phyloP scores from a whole-genome alignment of 1,139 yeast genomes.

The Scheffersomyces segobiensis region DNA sequence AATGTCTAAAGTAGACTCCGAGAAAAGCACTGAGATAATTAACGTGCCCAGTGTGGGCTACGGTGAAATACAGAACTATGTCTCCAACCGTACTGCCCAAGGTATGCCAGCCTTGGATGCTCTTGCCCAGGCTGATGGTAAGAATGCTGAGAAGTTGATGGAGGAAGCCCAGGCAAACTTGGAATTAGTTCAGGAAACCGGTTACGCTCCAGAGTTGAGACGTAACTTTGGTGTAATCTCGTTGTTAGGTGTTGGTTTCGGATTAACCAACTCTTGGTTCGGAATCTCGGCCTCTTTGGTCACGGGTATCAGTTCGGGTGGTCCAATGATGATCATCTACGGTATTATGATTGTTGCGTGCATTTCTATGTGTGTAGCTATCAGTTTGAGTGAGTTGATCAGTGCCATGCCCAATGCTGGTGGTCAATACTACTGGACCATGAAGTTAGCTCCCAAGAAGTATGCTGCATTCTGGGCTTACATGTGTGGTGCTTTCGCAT shows the following conservation, averaged over 20 bases:
- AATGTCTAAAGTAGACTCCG: background rate
- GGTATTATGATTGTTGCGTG: constrained; percentile 35
- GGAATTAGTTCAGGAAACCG: constrained; percentile 33
- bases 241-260: constrained; percentile 51
- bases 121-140: constrained; percentile 10
- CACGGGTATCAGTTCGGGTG: constrained; percentile 50
- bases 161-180: constrained; percentile 35
- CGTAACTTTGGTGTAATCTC: constrained; percentile 56
- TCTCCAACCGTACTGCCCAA: constrained; percentile 11
- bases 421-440: constrained; percentile 63
- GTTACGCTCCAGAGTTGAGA: constrained; percentile 42
- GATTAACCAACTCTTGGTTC: constrained; percentile 56
- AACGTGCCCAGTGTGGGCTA: constrained; percentile 20
- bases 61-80: constrained; percentile 20
- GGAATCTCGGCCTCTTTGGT: constrained; percentile 53
- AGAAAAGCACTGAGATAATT: constrained; percentile 7
- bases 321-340: constrained; percentile 49
- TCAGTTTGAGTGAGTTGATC: constrained; percentile 49
- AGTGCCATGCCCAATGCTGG: constrained; percentile 59
- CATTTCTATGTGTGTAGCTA: constrained; percentile 41
- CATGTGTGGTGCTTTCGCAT: constrained; percentile 56
- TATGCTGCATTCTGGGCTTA: constrained; percentile 50
- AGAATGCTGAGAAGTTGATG: constrained; percentile 18
- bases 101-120: constrained; percentile 7
- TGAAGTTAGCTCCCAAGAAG: constrained; percentile 52